Conservation (phyloP, 202 grass and related monocot genomes). For the Panicum virgatum region DNA sequence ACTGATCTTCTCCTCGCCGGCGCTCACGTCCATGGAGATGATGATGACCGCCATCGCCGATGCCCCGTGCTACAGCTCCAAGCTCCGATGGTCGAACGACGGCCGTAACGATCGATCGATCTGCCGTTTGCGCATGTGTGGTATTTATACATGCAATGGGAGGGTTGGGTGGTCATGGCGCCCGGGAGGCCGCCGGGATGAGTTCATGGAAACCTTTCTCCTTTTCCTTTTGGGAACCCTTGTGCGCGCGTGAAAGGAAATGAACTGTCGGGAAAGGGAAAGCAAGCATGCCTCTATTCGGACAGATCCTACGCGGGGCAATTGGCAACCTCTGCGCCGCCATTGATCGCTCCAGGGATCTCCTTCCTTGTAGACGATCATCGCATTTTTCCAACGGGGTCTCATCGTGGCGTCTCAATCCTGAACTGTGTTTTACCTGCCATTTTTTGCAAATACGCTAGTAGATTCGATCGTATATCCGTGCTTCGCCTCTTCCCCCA, state of each 20-base stretch:
- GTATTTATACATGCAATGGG: not conserved
- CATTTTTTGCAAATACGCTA: too few species aligned
- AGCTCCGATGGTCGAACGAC: not conserved
- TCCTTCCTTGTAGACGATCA: too few species aligned
- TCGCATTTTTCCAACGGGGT: too few species aligned
- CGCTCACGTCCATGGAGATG: not conserved
- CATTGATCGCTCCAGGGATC: too few species aligned
- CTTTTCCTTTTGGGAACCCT: not conserved
- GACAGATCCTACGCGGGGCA: too few species aligned
- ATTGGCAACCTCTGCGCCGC: too few species aligned
- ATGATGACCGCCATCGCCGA: not conserved
- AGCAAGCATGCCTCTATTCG: too few species aligned
- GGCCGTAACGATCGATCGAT: too few species aligned
- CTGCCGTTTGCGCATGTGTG: not conserved
- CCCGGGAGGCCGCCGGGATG: not conserved
- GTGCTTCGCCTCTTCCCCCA: too few species aligned
- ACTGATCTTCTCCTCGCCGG: not conserved
- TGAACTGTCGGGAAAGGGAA: not conserved
- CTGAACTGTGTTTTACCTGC: too few species aligned
- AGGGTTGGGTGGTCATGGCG: not conserved
- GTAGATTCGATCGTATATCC: too few species aligned
- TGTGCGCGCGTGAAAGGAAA: not conserved
- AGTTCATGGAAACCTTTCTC: not conserved
- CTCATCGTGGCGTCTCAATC: too few species aligned
- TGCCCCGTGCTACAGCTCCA: not conserved